Conservation (phyloP, 768 basidiomycete genomes). For the Trametopsis cervina region DNA sequence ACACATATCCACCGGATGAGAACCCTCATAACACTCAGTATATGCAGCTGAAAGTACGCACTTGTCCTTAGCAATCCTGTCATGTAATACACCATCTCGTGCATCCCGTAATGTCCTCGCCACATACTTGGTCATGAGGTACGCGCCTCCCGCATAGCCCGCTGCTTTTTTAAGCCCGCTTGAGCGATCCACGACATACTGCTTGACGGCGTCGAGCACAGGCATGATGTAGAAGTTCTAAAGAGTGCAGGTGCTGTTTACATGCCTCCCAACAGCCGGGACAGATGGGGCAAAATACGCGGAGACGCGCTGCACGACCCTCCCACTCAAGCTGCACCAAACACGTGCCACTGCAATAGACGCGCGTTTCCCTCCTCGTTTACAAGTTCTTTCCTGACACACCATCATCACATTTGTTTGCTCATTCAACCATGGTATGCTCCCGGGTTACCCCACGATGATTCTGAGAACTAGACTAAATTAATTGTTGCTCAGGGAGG, state of each 20-base stretch:
- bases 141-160: constrained; percentile 52
- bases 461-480: not conserved
- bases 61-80: constrained; percentile 62
- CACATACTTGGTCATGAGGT: constrained; percentile 57
- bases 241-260: constrained; percentile 8
- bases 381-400: too few species aligned
- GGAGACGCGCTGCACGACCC: too few species aligned
- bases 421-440: constrained; percentile 14
- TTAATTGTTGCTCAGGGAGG: constrained; percentile 63
- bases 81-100: constrained; percentile 53
- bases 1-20: too few species aligned
- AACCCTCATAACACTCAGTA: not conserved
- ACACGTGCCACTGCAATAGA: constrained; percentile 17
- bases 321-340: constrained; percentile 12
- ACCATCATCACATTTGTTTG: constrained; percentile 11
- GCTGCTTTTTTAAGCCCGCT: constrained; percentile 43
- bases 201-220: constrained; percentile 39
- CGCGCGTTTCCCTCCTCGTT: constrained; percentile 11
- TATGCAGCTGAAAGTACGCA: constrained; percentile 30
- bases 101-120: constrained; percentile 56
- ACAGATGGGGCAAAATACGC: too few species aligned
- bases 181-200: constrained; percentile 45
- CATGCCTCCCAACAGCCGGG: not conserved
- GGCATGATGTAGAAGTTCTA: constrained; percentile 22
- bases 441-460: not conserved